Base-by-base conservation (phyloP, 2,329 filamentous ascomycete species). In the Diaporthe vexans region DNA sequence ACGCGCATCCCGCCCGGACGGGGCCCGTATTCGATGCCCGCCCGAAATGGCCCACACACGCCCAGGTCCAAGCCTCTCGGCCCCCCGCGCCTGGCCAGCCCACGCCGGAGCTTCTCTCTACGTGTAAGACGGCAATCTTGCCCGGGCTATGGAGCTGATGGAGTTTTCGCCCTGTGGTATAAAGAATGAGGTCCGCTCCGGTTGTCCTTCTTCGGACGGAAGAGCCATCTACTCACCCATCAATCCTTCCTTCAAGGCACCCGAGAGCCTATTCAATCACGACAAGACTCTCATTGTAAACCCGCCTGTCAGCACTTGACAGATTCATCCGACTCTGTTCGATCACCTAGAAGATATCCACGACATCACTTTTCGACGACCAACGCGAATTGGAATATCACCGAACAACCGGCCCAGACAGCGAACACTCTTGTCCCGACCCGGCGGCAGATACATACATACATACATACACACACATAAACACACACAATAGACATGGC, bases 1-100 rank as follows among this genome's bases (percentile, higher is more conserved):
- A 72, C 57, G 59, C 59, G 26, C 19, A 68, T 67, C 29, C 63
- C 63, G 63, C 63, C 61, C 63, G 63, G 63, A 67, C 63, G 46
- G 46, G 46, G 21, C 46, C 63, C 63, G 46, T 67, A 52, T 67
- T 67, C 46, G 13, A 51, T 24, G 61, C 61, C 61, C 59, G 26
- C 17, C 40, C 33, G 43, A 21, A 51, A 29, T 17, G 43, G 8
- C 61, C 43, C 43, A 52, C 61, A 13, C 33, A 15, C 21, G 24
- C 33, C 59, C 59, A 65, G 43, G 59, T 65, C 59, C 40, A 65
- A 48, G 59, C 59, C 59, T 65, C 59, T 51, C 40, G 40, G 9
- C 40, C 59, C 43, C 59, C 43, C 6, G 40, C 17, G 26, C 43
- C 40, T 48, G 26, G 43, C 40, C 40, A 33, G 40, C 59, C 59